Base-by-base conservation (phyloP, 306 rosid genomes). In the Vigna trinervia region DNA sequence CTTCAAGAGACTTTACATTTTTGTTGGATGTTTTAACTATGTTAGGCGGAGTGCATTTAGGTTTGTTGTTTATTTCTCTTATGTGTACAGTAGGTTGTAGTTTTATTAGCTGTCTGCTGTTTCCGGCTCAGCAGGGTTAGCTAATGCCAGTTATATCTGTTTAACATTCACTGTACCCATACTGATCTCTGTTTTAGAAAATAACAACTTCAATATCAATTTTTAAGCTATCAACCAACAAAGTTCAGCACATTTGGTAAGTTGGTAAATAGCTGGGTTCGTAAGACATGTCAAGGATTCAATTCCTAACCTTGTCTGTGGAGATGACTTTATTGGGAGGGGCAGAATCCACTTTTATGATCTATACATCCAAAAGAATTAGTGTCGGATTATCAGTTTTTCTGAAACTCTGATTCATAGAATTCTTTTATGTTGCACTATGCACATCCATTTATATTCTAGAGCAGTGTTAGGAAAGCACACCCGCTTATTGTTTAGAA, bases 11-110 rank as follows among this genome's bases (percentile, higher is more conserved):
- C 4, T 56, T 51, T 64, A 48, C 68, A 26, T 22, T 78, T 82
- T 69, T 74, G 30, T 43, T 61, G 61, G 7, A 60, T 74, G 38
- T 26, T 65, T 78, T 74, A 38, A 78, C 74, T 63, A 53, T 17
- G 67, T 3, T 54, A 8, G 30, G 22, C 30, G 22, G 60, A 19
- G 30, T 54, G 5, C 30, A 54, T 54, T 19, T 19, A 54, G 5
- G 13, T 54, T 53, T 54, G 8, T 8, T 12, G 60, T 54, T 20
- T 54, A 20, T 54, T 9, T 19, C 30, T 54, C 30, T 54, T 54
- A 5, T 20, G 30, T 54, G 14, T 53, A 53, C 28, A 54, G 60
- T 6, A 19, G 20, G 20, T 19, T 54, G 60, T 54, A 20, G 30
- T 54, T 54, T 4, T 20, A 20, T 54, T 20, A 20, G 30, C 30